A percentile compares a stretch with the other conserved stretches of the same genome.
phyloP scores from a whole-genome alignment of 1,139 yeast species.

The Scheffersomyces parashehatae region DNA sequence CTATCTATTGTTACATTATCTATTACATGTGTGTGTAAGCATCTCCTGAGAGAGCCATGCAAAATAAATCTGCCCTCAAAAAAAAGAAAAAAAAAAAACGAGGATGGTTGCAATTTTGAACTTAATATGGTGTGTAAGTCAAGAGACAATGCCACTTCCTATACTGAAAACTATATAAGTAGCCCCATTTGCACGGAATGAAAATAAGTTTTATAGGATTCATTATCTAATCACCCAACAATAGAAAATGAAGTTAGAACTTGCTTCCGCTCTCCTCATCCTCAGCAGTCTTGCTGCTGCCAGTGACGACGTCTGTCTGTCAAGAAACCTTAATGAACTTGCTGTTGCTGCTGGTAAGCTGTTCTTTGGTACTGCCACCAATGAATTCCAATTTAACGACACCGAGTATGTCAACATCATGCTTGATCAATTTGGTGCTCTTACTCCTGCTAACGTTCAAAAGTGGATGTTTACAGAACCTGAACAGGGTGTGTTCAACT shows the following conservation, averaged over 20 bases:
- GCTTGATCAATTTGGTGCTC: not conserved
- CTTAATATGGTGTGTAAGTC: too few relatives aligned
- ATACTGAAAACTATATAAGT: too few relatives aligned
- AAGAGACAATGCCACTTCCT: too few relatives aligned
- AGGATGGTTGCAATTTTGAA: too few relatives aligned
- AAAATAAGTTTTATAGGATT: too few relatives aligned
- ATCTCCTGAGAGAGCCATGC: too few relatives aligned
- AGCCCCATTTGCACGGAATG: too few relatives aligned
- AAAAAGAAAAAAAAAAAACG: too few relatives aligned
- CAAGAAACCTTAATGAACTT: not conserved
- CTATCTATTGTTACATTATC: too few relatives aligned
- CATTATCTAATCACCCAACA: too few relatives aligned
- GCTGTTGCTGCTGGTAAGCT: not conserved
- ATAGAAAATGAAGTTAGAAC: not conserved
- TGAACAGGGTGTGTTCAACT: not conserved
- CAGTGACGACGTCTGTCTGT: not conserved
- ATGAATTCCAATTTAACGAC: not conserved
- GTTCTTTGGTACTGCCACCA: not conserved
- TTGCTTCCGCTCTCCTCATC: not conserved
- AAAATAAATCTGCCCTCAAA: too few relatives aligned
- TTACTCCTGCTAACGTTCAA: not conserved
- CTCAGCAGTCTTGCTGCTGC: not conserved
- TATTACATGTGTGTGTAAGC: too few relatives aligned
- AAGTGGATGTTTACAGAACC: conserved; percentile 1
- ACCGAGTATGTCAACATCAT: not conserved